These are phyloP conservation scores for Copromyces sp. DNA, from an alignment of 495 filamentous ascomycete species.

Conservation along the genomic window DNA sequence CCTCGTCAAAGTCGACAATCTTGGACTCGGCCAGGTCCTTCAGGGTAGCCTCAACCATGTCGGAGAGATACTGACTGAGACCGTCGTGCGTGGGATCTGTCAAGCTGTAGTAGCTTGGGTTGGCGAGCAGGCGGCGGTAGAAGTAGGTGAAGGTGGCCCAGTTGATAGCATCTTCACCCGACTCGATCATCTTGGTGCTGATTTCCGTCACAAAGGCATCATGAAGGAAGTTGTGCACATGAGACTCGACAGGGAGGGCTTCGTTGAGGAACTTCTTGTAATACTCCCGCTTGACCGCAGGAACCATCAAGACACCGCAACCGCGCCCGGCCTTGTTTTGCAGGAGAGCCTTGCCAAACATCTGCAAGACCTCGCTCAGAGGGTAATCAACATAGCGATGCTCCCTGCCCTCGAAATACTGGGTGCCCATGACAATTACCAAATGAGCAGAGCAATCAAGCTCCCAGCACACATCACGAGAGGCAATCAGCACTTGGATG, in stretches of 20 bases:
- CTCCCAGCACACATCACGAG: constrained; percentile 95
- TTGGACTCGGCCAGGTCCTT: constrained; percentile 88
- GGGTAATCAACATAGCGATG: constrained; percentile 97
- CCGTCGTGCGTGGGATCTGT: constrained; percentile 86
- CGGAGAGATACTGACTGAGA: constrained; percentile 86
- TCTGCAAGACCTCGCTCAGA: constrained; percentile 94
- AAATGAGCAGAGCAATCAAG: constrained; percentile 78
- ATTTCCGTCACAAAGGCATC: constrained; percentile 97
- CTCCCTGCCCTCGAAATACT: constrained; percentile 94
- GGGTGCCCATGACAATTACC: constrained; percentile 96
- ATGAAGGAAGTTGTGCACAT: constrained; percentile 80
- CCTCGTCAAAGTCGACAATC: constrained; percentile 94
- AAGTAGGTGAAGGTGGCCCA: constrained; percentile 99
- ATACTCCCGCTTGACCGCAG: constrained; percentile 87
- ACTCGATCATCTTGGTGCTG: constrained; percentile 84
- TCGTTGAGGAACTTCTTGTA: constrained; percentile 99
- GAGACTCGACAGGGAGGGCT: constrained; percentile 89
- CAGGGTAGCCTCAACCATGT: constrained; percentile 85
- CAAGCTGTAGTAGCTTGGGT: constrained; percentile 92
- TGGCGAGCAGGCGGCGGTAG: constrained; percentile 91
- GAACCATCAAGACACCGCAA: constrained; percentile 89
- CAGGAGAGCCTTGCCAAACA: constrained; percentile 91
- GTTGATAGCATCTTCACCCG: constrained; percentile 94
- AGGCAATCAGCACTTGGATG: constrained; percentile 87
- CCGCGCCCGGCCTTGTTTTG: constrained; percentile 66